Percentiles rank a stretch among this genome's conserved stretches.
Conservation (phyloP, 345 rosid species). For the Eucalyptus marginata region DNA sequence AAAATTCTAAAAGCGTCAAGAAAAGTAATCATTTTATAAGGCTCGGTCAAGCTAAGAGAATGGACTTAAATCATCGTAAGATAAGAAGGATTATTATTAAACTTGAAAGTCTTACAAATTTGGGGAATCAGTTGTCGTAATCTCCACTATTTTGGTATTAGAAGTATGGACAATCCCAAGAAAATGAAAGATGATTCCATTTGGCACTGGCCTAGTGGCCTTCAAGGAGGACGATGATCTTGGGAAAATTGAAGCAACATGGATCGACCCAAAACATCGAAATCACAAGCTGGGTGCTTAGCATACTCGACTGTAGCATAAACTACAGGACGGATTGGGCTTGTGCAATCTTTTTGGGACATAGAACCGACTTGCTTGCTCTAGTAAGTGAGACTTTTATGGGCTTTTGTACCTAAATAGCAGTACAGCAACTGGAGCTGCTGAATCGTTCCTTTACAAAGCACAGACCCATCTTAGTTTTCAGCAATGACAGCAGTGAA, state of each 20-base stretch:
- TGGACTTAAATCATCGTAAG: neutral
- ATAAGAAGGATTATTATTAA: neutral
- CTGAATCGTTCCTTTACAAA: neutral
- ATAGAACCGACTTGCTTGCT: neutral
- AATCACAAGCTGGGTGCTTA: neutral
- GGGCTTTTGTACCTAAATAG: neutral
- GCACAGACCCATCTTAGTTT: neutral
- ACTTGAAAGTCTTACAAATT: neutral
- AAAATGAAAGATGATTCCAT: neutral
- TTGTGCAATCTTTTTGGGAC: neutral
- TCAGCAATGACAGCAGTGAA: neutral
- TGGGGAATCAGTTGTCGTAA: neutral
- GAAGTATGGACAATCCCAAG: neutral
- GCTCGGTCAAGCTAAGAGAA: neutral
- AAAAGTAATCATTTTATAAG: neutral
- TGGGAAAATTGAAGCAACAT: neutral
- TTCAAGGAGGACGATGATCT: neutral
- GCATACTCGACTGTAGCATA: neutral
- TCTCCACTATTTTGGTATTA: neutral
- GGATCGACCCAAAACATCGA: neutral
- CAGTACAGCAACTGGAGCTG: neutral
- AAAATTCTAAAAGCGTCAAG: neutral
- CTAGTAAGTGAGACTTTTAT: neutral
- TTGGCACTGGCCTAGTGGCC: neutral
- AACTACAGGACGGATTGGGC: neutral